A percentile compares a stretch with the other conserved stretches of the same genome.
Evolutionary conservation across 1,284 basidiomycete genomes (phyloP).

Genomic region (Sanguinoderma infundibulare): DNA sequence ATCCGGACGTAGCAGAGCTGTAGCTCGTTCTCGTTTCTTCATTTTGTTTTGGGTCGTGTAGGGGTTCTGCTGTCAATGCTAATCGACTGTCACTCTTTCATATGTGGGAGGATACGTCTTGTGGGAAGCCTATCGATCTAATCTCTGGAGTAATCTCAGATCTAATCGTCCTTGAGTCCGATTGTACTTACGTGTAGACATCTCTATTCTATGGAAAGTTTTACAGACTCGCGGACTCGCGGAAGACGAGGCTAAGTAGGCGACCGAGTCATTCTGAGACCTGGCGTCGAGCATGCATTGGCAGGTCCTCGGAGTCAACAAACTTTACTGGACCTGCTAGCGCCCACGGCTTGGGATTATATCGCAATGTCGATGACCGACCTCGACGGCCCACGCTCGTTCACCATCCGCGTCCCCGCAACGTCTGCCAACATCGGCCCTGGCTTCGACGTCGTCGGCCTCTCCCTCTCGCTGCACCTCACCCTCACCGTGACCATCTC

Average conservation of each 20-base stretch:
- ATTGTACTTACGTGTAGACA: too few species aligned
- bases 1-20: slow-evolving; percentile 6
- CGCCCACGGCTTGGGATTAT: not conserved
- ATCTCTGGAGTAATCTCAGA: not conserved
- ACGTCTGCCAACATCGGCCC: slow-evolving; percentile 99
- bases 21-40: not conserved
- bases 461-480: slow-evolving; percentile 91
- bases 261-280: not conserved
- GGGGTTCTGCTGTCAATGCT: slow-evolving; percentile 2
- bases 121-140: too few species aligned
- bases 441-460: slow-evolving; percentile 98
- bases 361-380: slow-evolving; percentile 4
- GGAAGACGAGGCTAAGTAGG: too few species aligned
- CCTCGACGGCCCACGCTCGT: slow-evolving; percentile 33
- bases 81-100: slow-evolving; percentile 10
- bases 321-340: not conserved
- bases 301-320: too few species aligned
- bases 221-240: too few species aligned
- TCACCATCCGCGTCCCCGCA: slow-evolving; percentile 87
- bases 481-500: slow-evolving; percentile 71
- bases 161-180: too few species aligned
- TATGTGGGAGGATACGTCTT: not conserved
- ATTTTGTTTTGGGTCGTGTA: slow-evolving; percentile 7
- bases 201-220: too few species aligned
- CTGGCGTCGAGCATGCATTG: not conserved